These are phyloP conservation scores for Blastocystis sp. DNA, from an alignment of 352 stramenopile species.

Conservation along the genomic window DNA sequence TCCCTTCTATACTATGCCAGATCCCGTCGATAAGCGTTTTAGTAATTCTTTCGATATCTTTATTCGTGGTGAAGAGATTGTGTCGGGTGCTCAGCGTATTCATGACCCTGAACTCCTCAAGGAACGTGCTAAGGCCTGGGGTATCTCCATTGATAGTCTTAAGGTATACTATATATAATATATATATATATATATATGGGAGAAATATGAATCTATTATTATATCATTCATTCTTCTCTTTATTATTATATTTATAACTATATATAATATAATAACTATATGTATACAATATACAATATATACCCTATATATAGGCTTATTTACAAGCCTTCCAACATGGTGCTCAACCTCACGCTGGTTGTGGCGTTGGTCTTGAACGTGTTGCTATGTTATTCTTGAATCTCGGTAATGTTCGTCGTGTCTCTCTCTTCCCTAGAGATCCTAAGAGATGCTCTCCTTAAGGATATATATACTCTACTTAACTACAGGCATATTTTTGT, in stretches of 20 bases:
- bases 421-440: conserved; percentile 93
- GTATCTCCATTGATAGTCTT: conserved; percentile 65
- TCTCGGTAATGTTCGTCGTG: conserved; percentile 92
- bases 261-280: no score
- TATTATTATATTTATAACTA: no score
- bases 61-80: conserved; percentile 96
- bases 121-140: conserved; percentile 62
- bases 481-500: no score
- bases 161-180: no score
- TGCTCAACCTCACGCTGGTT: conserved; percentile 84
- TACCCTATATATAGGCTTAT: no score
- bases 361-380: conserved; percentile 89
- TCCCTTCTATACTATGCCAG: conserved; percentile 99
- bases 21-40: conserved; percentile 71
- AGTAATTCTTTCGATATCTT: conserved; percentile 99
- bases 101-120: conserved; percentile 81
- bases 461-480: conserved; percentile 23
- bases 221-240: no score
- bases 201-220: no score
- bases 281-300: no score
- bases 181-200: no score
- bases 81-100: conserved; percentile 92
- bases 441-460: conserved; percentile 60
- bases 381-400: conserved; percentile 97
- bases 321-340: conserved; percentile 93